A percentile compares a stretch with the other conserved stretches of the same genome.
These are phyloP conservation scores for Fusarium armeniacum DNA, from an alignment of 2,329 filamentous ascomycete species.

Conservation along the genomic window DNA sequence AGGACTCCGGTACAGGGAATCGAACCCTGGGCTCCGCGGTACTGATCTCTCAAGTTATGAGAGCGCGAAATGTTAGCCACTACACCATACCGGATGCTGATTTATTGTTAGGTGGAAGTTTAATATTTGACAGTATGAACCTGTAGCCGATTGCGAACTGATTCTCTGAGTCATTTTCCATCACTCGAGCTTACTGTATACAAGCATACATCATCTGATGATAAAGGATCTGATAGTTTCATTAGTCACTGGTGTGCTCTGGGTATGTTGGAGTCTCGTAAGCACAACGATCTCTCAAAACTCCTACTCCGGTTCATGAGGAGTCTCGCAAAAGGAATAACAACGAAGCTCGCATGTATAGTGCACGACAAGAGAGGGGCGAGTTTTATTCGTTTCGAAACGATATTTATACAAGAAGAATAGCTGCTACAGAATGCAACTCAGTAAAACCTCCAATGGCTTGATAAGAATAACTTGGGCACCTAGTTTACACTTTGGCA, in stretches of 20 bases:
- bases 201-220: neutral
- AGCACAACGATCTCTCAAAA: neutral
- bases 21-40: constrained; percentile 50
- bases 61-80: constrained; percentile 54
- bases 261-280: neutral
- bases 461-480: neutral
- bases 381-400: neutral
- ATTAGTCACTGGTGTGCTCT: neutral
- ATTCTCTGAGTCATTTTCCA: neutral
- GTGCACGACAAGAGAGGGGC: neutral
- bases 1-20: constrained; percentile 49
- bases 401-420: neutral
- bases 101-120: accelerated
- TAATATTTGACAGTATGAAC: too few species aligned
- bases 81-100: constrained; percentile 52
- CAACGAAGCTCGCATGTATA: neutral
- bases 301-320: neutral
- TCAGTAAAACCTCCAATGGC: too few species aligned
- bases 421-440: neutral
- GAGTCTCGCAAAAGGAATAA: neutral
- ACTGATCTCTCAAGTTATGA: constrained; percentile 47
- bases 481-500: neutral
- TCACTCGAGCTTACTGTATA: neutral
- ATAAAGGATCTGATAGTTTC: neutral
- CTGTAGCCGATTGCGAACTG: too few species aligned